phyloP scores from a whole-genome alignment of 1,284 basidiomycete species.

The Marasmius oreades region DNA sequence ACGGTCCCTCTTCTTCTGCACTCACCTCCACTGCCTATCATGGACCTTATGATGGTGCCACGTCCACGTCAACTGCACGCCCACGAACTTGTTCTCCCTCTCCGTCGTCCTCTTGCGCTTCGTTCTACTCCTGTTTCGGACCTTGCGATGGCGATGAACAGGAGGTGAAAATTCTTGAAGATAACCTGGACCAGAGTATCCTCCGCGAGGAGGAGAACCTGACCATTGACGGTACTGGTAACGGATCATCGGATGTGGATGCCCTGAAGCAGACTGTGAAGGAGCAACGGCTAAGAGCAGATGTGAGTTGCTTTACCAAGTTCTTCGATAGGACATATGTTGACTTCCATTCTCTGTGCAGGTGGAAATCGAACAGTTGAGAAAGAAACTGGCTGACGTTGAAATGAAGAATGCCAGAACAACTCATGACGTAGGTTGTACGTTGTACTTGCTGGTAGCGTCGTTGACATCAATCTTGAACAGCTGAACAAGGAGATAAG shows the following conservation, averaged over 20 bases:
- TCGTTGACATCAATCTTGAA: slow-evolving; percentile 10
- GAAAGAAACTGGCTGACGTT: slow-evolving; percentile 62
- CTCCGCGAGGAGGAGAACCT: slow-evolving; percentile 47
- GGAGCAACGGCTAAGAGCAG: slow-evolving; percentile 51
- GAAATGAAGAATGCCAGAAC: slow-evolving; percentile 72
- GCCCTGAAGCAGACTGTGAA: slow-evolving; percentile 38
- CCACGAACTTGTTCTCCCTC: background rate
- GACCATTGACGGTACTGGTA: slow-evolving; percentile 22
- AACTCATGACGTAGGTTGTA: slow-evolving; percentile 60
- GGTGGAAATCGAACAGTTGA: slow-evolving; percentile 66
- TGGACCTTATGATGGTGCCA: slow-evolving; percentile 1
- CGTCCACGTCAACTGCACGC: background rate
- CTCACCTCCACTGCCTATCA: background rate
- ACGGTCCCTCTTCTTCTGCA: background rate
- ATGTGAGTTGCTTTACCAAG: slow-evolving; percentile 35
- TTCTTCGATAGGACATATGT: background rate
- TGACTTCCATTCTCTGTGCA: slow-evolving; percentile 21
- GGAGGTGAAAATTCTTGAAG: slow-evolving; percentile 73
- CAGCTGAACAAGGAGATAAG: slow-evolving; percentile 89
- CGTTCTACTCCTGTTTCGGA: slow-evolving; percentile 1
- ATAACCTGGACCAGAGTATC: slow-evolving; percentile 66
- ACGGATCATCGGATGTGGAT: slow-evolving; percentile 28
- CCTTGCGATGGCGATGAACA: slow-evolving; percentile 25
- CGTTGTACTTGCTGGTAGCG: background rate
- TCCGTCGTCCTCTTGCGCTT: background rate